Conservation (phyloP, 1,284 basidiomycete genomes). For the Ustilago esculenta region DNA sequence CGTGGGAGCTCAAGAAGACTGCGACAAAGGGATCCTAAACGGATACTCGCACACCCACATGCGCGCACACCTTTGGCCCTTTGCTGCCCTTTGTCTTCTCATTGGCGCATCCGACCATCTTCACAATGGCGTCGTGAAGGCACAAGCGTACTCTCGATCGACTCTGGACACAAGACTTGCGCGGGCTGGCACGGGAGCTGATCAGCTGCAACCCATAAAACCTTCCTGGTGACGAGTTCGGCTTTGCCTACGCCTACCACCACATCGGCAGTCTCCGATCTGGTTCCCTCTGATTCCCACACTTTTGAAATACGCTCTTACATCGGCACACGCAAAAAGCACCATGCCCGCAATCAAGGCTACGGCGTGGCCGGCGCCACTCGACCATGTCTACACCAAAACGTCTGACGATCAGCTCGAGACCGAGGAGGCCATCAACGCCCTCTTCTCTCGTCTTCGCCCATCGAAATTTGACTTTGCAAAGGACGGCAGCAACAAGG, state of each 20-base stretch:
- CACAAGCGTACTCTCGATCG: no score
- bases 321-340: no score
- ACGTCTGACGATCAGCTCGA: conserved; percentile 60
- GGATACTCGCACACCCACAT: conserved; percentile 11
- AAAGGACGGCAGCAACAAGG: conserved; percentile 7
- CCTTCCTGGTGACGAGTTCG: neutral
- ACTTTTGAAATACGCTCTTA: neutral
- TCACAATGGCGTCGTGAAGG: no score
- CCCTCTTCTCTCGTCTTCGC: conserved; percentile 39
- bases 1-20: neutral
- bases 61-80: no score
- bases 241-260: neutral
- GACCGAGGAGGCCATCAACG: conserved; percentile 56
- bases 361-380: conserved; percentile 50
- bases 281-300: neutral
- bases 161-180: neutral
- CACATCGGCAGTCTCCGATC: conserved; percentile 2
- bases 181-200: neutral
- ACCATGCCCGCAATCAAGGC: conserved; percentile 38
- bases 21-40: conserved; percentile 22
- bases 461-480: conserved; percentile 27
- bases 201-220: no score
- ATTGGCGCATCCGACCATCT: neutral
- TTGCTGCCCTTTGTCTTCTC: conserved; percentile 10
- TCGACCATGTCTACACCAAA: conserved; percentile 47